Evolutionary conservation across 352 stramenopile genomes (phyloP), one percentile per base, ranked within the genome.

Genomic region (Synura sp.): DNA sequence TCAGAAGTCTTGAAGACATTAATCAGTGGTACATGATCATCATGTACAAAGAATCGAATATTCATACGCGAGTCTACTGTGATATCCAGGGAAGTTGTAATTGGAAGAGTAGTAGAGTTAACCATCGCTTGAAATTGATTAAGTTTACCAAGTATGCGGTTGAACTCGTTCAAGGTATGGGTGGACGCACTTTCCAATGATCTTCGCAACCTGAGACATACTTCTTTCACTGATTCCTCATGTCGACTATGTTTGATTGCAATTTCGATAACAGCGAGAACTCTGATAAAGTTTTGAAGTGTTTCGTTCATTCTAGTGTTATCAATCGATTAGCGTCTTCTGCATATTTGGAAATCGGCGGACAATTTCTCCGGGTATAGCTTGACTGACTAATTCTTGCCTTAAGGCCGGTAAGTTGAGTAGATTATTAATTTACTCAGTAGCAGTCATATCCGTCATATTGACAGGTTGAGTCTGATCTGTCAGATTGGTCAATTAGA

Each of bases 361-460:
- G 57, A 71, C 57, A 41, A 31, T 71, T 71, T 71, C 57, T 71
- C 57, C 57, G 38, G 57, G 57, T 71, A 71, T 71, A 71, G 38
- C 57, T 71, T 71, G 57, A 71, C 57, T 71, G 57, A 31, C 57
- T 36, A 71, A 71, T 22, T 31, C 57, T 71, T 71, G 57, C 29
- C 57, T 71, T 71, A 71, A 71, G 57, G 57, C 57, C 57, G 57
- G 57, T 22, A 71, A 71, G 57, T 71, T 71, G 57, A 41, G 57
- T 71, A 71, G 57, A 71, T 71, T 71, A 71, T 71, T 71, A 71
- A 71, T 71, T 31, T 31, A 71, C 57, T 71, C 57, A 71, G 57
- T 71, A 71, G 57, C 57, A 71, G 33, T 71, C 57, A 71, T 71
- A 71, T 71, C 57, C 33, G 57, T 71, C 38, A 71, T 71, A 71